phyloP scores from a whole-genome alignment of 805 yeast species.

The Nakazawaea ernobii region DNA sequence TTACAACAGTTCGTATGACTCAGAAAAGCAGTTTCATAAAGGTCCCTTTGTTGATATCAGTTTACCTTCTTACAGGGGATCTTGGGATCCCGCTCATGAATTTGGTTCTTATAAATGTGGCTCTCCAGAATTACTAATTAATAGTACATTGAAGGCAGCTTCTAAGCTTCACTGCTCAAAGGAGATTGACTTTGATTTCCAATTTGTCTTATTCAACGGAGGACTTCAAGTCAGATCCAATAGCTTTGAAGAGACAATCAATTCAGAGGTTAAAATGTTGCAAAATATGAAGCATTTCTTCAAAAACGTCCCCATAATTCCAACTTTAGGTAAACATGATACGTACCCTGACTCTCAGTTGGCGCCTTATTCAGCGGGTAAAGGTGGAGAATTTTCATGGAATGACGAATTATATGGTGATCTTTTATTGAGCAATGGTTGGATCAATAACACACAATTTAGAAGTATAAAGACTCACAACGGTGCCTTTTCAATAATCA shows the following conservation, averaged over 20 bases:
- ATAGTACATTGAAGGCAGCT: slow-evolving; percentile 29
- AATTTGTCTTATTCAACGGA: slow-evolving; percentile 33
- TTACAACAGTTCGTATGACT: slow-evolving; percentile 28
- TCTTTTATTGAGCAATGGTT: neutral
- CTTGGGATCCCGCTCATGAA: slow-evolving; percentile 29
- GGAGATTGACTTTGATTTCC: slow-evolving; percentile 22
- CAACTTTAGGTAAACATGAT: slow-evolving; percentile 38
- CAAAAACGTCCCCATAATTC: slow-evolving; percentile 27
- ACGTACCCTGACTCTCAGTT: slow-evolving; percentile 40
- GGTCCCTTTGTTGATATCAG: slow-evolving; percentile 24
- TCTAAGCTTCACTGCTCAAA: neutral
- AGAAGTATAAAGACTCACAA: slow-evolving; percentile 24
- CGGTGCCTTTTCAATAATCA: slow-evolving; percentile 31
- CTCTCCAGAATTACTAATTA: slow-evolving; percentile 33
- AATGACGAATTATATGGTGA: slow-evolving; percentile 8
- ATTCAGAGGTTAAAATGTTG: slow-evolving; percentile 28
- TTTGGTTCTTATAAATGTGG: slow-evolving; percentile 37
- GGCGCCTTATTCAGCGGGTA: slow-evolving; percentile 19
- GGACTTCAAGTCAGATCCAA: slow-evolving; percentile 29
- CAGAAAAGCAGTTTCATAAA: slow-evolving; percentile 21
- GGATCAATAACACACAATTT: slow-evolving; percentile 5
- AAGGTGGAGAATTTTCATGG: slow-evolving; percentile 6
- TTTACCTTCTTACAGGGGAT: slow-evolving; percentile 20
- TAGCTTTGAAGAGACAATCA: slow-evolving; percentile 25
- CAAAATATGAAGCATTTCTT: slow-evolving; percentile 29